Conservation (phyloP, 495 filamentous ascomycete species). For the Podospora tetraspora region DNA sequence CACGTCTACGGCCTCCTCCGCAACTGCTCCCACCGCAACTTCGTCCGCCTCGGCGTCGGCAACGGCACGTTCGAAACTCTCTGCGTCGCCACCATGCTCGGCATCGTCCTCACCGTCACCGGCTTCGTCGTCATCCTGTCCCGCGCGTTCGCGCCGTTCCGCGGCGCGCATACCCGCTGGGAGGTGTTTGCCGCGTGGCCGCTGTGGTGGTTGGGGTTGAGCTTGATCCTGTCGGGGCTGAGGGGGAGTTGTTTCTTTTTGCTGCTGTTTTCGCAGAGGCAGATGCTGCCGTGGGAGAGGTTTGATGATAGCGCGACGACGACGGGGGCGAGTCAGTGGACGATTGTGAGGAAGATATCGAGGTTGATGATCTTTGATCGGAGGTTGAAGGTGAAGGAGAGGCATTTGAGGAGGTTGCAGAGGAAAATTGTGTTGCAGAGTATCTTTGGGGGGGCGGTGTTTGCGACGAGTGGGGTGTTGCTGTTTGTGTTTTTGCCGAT, state of each 20-base stretch:
- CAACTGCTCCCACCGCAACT: constrained; percentile 48
- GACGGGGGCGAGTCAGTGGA: constrained; percentile 5
- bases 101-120: constrained; percentile 27
- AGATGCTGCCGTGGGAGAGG: constrained; percentile 39
- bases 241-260: constrained; percentile 41
- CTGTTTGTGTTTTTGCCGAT: constrained; percentile 38
- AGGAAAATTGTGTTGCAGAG: constrained; percentile 40
- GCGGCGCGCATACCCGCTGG: constrained; percentile 32
- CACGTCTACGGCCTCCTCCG: constrained; percentile 42
- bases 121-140: constrained; percentile 33
- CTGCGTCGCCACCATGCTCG: constrained; percentile 37
- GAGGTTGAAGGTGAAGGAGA: constrained; percentile 38
- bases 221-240: constrained; percentile 33
- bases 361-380: constrained; percentile 42
- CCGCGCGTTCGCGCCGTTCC: constrained; percentile 29
- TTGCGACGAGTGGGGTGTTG: constrained; percentile 31
- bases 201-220: constrained; percentile 38
- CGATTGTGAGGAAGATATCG: constrained; percentile 22
- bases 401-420: constrained; percentile 34
- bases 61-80: constrained; percentile 43
- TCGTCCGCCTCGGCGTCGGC: constrained; percentile 42
- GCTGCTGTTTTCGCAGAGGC: constrained; percentile 36
- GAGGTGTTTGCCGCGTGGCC: constrained; percentile 35
- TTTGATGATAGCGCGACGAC: constrained; percentile 29
- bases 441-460: constrained; percentile 30